phyloP scores from a whole-genome alignment of 352 stramenopile species.

The Globisporangium acanthophoron region DNA sequence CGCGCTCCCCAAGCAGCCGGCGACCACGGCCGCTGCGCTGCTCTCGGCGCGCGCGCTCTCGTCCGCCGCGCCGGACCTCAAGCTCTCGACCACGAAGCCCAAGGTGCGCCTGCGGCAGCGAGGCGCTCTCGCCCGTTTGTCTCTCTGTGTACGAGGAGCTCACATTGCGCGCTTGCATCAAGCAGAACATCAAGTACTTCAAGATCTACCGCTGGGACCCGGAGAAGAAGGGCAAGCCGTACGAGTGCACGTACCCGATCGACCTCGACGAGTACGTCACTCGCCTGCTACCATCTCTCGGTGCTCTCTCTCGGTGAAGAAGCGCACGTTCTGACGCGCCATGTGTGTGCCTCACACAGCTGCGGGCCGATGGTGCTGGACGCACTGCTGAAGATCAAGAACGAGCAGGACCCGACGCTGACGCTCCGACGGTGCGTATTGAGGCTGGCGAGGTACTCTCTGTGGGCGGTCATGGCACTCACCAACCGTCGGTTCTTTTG shows the following conservation, averaged over 20 bases:
- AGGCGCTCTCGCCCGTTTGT: neutral
- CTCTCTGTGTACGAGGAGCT: neutral
- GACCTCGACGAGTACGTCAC: constrained; percentile 94
- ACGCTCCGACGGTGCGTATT: constrained; percentile 91
- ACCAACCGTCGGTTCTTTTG: constrained; percentile 1
- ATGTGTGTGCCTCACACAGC: constrained; percentile 21
- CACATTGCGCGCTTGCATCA: neutral
- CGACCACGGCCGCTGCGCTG: constrained; percentile 17
- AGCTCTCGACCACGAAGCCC: constrained; percentile 62
- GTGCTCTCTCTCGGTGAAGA: too few relatives aligned
- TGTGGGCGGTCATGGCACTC: neutral
- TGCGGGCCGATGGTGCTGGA: constrained; percentile 99
- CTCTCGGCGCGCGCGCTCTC: constrained; percentile 51
- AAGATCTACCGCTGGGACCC: constrained; percentile 99
- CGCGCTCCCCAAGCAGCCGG: constrained; percentile 21
- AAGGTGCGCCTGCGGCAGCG: constrained; percentile 41
- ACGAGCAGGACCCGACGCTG: constrained; percentile 97
- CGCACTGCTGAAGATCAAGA: constrained; percentile 99
- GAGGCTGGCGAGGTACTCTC: neutral
- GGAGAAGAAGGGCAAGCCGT: constrained; percentile 92
- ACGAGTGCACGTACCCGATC: constrained; percentile 95
- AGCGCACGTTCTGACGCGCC: neutral
- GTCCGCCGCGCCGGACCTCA: constrained; percentile 58
- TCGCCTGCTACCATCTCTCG: neutral
- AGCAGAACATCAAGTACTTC: constrained; percentile 96